Evolutionary conservation across 148 eudicot genomes (phyloP), one percentile per base, ranked within the genome.

Genomic region (Cornus florida): DNA sequence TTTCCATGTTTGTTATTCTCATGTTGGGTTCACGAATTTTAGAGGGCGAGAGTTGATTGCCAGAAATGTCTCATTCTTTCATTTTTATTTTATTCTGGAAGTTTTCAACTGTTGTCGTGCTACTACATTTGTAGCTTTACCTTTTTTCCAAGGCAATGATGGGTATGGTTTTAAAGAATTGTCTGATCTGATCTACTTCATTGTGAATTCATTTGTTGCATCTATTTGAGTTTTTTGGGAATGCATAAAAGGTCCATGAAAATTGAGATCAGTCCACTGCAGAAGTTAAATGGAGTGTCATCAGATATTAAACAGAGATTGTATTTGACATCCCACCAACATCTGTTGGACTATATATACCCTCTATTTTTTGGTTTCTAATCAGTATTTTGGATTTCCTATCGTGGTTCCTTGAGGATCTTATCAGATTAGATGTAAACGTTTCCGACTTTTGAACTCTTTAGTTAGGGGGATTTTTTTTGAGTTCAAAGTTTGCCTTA

Each of bases 31-130:
- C 67, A 57, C 12, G 80, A 69, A 9, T 56, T 16, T 35, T 12
- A 77, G 80, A 69, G 80, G 67, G 74, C 16, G 13, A 77, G 73
- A 32, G 24, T 32, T 50, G 35, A 9, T 22, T 64, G 38, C 41
- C 41, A 70, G 53, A 70, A 70, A 22, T 10, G 53, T 35, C 48
- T 13, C 5, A 41, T 70, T 41, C 53, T 41, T 38, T 35, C 20
- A 35, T 41, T 70, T 70, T 39, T 39, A 39, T 38, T 38, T 19
- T 28, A 46, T 23, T 43, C 67, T 46, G 2, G 62, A 24, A 17
- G 68, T 46, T 23, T 67, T 43, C 24, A 12, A 67, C 79, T 48
- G 10, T 67, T 28, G 23, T n/a, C 79, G 31, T 76, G 62, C 39
- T 48, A 1, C 48, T 48, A n/a, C 33, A 16, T 43, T 41, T 66